Evolutionary conservation across 306 rosid species (phyloP), one percentile per base, ranked within the genome.

Genomic region (Lathyrus tuberosus): DNA sequence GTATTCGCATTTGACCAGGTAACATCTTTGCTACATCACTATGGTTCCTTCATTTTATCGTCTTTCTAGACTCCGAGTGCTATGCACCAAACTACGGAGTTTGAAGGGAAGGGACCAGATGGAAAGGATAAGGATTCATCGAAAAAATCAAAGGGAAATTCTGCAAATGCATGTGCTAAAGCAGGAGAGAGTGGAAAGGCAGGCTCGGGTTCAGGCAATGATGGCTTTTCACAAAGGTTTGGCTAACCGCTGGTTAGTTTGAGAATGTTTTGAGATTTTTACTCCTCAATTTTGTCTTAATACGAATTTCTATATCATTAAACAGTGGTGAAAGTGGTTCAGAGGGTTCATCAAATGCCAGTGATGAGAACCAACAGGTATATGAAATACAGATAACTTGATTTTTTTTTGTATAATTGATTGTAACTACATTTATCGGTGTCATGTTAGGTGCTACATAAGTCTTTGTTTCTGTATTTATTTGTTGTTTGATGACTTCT

Each of bases 291-390:
- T 20, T 16, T 65, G 70, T 54, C 67, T 63, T 62, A 38, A 17
- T 47, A 31, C 58, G 65, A 42, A 64, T 37, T 58, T 71, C 22
- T 67, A 22, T 69, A 4, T 62, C 46, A 33, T 49, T 57, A 35
- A n/a, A 48, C 77, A 94, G 99, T 79, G 95, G 48, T 41, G 99
- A 91, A 65, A 94, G 99, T 76, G 96, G 89, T 67, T 84, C 87
- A 0, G 99, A 94, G 82, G 97, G 86, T 61, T 88, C 95, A 64
- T 94, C 99, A 31, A 91, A 91, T 68, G 92, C 76, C 24, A 89
- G 95, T 16, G 99, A 94, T 33, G 99, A 94, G 76, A 85, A 88
- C 82, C 94, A 84, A 47, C 97, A 86, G 95, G 99, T 91, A 78
- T 26, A 13, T 66, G 57, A 3, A 26, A 3, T 26, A 69, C 18